phyloP scores from a whole-genome alignment of 2,329 filamentous ascomycete species.

The Pyrenophora seminiperda region DNA sequence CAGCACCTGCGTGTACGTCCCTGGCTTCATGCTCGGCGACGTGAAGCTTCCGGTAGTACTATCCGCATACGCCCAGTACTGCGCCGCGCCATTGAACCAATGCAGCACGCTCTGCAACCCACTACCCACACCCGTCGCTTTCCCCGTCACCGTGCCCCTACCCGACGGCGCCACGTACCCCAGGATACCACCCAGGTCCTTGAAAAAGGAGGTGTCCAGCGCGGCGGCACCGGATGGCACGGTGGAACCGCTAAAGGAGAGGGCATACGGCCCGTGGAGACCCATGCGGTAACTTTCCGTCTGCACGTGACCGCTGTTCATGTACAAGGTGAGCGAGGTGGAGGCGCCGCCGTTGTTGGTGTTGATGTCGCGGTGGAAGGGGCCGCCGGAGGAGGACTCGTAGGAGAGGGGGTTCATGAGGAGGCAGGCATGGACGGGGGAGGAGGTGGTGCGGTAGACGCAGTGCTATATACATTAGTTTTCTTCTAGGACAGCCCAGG shows the following conservation, averaged over 20 bases:
- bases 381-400: conserved; percentile 68
- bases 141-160: conserved; percentile 66
- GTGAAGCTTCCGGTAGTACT: conserved; percentile 61
- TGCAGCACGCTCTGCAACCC: conserved; percentile 64
- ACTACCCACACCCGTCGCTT: conserved; percentile 61
- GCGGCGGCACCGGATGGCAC: conserved; percentile 53
- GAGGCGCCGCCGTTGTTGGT: conserved; percentile 65
- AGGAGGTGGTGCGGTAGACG: conserved; percentile 55
- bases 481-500: background rate
- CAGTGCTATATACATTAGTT: conserved; percentile 55
- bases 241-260: conserved; percentile 64
- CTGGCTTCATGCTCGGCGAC: conserved; percentile 69
- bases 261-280: conserved; percentile 68
- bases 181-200: conserved; percentile 59
- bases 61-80: conserved; percentile 68
- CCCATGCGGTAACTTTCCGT: conserved; percentile 67
- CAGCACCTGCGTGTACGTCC: conserved; percentile 70
- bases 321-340: conserved; percentile 68
- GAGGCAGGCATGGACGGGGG: conserved; percentile 64
- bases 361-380: conserved; percentile 67
- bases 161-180: conserved; percentile 62
- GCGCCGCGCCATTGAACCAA: conserved; percentile 66
- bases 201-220: conserved; percentile 64
- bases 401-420: conserved; percentile 61
- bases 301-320: conserved; percentile 65